Conservation (phyloP, 306 rosid genomes). For the Ormosia emarginata region DNA sequence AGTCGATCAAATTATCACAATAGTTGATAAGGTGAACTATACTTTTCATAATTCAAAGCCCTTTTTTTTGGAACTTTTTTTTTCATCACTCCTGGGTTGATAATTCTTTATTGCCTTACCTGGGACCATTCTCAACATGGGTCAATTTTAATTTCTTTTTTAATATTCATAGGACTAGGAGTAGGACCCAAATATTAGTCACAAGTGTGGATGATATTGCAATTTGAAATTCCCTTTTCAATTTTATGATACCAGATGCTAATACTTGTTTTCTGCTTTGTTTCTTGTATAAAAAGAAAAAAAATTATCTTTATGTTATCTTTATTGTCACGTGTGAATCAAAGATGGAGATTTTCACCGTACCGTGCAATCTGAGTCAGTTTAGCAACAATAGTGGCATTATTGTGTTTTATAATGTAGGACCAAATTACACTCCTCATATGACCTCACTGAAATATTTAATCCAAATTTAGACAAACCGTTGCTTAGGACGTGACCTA, state of each 20-base stretch:
- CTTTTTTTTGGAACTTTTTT: neutral
- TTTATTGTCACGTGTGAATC: neutral
- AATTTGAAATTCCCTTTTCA: neutral
- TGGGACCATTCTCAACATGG: neutral
- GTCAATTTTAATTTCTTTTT: neutral
- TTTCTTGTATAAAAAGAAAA: neutral
- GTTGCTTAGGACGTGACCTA: neutral
- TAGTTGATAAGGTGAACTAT: conserved; percentile 42
- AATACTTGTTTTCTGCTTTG: neutral
- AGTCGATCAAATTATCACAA: conserved; percentile 26
- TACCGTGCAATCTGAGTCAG: neutral
- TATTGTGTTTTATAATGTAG: neutral
- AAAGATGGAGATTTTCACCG: neutral
- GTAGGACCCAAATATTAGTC: neutral
- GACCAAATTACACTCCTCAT: neutral
- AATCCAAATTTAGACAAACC: no score
- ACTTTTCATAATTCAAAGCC: neutral
- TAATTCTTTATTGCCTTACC: neutral
- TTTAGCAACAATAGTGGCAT: neutral
- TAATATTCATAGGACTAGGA: neutral
- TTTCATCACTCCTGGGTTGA: neutral
- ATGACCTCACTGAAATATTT: neutral
- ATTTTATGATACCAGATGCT: neutral
- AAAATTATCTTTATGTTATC: neutral
- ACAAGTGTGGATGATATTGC: neutral